phyloP scores from a whole-genome alignment of 2,329 filamentous ascomycete genomes.

The Colletotrichum ledebouriae region DNA sequence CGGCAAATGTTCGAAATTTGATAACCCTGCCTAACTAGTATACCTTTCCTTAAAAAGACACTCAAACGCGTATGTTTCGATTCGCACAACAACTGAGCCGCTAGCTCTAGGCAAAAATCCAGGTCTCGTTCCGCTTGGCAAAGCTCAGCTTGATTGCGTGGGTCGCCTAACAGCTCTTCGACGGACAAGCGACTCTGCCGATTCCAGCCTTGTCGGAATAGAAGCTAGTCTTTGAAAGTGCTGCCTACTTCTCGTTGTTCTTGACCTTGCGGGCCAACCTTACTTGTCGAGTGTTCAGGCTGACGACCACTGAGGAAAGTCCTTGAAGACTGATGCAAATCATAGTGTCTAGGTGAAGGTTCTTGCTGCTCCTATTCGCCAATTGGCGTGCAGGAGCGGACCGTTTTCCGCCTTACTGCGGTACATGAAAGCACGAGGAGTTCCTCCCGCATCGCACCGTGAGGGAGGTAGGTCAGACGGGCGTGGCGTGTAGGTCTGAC shows the following conservation, averaged over 20 bases:
- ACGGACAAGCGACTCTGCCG: background rate
- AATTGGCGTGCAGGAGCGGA: conserved; percentile 41
- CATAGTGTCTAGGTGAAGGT: conserved; percentile 19
- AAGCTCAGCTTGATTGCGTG: too few species aligned
- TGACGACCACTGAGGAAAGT: conserved; percentile 20
- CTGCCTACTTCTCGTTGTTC: background rate
- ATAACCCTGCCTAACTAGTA: background rate
- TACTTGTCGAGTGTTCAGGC: conserved; percentile 5
- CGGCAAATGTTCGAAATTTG: conserved; percentile 6
- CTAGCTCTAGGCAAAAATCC: too few species aligned
- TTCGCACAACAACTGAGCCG: too few species aligned
- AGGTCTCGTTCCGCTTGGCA: too few species aligned
- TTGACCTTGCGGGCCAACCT: background rate
- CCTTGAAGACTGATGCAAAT: conserved; percentile 35
- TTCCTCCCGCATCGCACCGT: conserved; percentile 34
- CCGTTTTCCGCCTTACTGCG: conserved; percentile 43
- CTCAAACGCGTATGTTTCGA: too few species aligned
- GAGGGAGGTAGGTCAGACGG: conserved; percentile 32
- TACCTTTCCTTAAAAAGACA: too few species aligned
- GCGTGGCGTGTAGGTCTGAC: conserved; percentile 27
- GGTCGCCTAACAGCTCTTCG: background rate
- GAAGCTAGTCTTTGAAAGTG: too few species aligned
- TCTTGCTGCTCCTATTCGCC: conserved; percentile 28
- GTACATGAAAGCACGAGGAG: conserved; percentile 41
- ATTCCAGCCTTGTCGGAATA: background rate